Evolutionary conservation across 2,329 filamentous ascomycete genomes (phyloP), one percentile per base, ranked within the genome.

Genomic region (Cladosporium sp.): DNA sequence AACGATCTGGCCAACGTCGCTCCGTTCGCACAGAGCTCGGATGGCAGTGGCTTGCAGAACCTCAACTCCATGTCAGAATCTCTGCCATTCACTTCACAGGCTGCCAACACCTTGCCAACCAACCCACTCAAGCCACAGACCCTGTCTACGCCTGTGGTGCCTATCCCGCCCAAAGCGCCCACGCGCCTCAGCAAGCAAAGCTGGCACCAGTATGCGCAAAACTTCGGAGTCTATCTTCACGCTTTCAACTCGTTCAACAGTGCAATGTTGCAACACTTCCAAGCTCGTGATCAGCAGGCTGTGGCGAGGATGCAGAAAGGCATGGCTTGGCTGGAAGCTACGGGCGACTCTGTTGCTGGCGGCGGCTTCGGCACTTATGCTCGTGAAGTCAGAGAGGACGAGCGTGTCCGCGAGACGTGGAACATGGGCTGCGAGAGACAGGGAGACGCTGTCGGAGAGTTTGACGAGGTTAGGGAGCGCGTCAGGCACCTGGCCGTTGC

Each of bases 401-500:
- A 87, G 68, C 79, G 81, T 57, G 85, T 91, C 5, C 81, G 88
- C 64, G 81, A 81, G 71, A 82, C 84, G 64, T 92, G 90, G 88
- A 78, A 78, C 32, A 75, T 83, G 10, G 86, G 86, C 8, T 86
- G 84, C 67, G 83, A 86, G 51, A 82, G 82, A 66, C 90, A 93
- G 72, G 83, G 85, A 65, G 76, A 81, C 65, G 83, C 84, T 11
- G 78, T 92, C 65, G 80, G 82, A 69, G 84, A 86, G 69, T 90
- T 88, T 72, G 79, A 84, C 76, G 81, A 76, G 54, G 72, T 81
- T 54, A 78, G 78, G 71, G 80, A 82, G 66, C 72, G 78, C 67
- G 78, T 84, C 13, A 71, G 70, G 62, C 23, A 34, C 46, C 58
- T 72, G 56, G 68, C 65, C 18, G 65, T 53, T 16, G 65, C 58